phyloP scores from a whole-genome alignment of 2,329 filamentous ascomycete species.

The Aspergillus fructus region DNA sequence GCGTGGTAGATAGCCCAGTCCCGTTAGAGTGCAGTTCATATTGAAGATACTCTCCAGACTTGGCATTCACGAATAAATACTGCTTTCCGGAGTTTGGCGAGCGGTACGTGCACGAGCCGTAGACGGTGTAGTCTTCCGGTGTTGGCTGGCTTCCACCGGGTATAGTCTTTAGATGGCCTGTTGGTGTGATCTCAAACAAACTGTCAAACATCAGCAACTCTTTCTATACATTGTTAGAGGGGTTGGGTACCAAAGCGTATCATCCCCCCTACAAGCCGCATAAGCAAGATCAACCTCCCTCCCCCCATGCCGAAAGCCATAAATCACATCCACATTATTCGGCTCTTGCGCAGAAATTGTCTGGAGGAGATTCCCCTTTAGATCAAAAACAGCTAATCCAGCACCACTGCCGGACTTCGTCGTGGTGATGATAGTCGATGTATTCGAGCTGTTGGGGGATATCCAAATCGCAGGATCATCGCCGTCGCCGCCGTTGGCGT shows the following conservation, averaged over 20 bases:
- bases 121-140: conserved; percentile 4
- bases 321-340: conserved; percentile 11
- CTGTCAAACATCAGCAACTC: too few relatives aligned
- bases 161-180: background rate
- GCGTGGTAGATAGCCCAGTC: background rate
- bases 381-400: conserved; percentile 5
- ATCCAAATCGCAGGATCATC: conserved; percentile 12
- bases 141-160: background rate
- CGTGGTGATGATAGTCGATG: conserved; percentile 5
- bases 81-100: conserved; percentile 1
- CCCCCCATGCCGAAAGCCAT: background rate
- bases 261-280: conserved; percentile 8
- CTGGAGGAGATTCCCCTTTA: conserved; percentile 5
- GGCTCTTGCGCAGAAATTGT: conserved; percentile 3
- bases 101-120: conserved; percentile 10
- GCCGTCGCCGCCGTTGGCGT: conserved; percentile 9
- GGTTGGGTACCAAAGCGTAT: conserved; percentile 5
- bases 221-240: too few relatives aligned
- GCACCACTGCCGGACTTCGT: conserved; percentile 7
- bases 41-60: conserved; percentile 1
- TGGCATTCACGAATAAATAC: conserved; percentile 8
- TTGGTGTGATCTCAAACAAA: background rate
- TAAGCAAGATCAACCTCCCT: conserved; percentile 4
- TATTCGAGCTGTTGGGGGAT: background rate
- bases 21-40: conserved; percentile 4